Conservation (phyloP, 2,329 filamentous ascomycete species). For the Ascochyta fabae region DNA sequence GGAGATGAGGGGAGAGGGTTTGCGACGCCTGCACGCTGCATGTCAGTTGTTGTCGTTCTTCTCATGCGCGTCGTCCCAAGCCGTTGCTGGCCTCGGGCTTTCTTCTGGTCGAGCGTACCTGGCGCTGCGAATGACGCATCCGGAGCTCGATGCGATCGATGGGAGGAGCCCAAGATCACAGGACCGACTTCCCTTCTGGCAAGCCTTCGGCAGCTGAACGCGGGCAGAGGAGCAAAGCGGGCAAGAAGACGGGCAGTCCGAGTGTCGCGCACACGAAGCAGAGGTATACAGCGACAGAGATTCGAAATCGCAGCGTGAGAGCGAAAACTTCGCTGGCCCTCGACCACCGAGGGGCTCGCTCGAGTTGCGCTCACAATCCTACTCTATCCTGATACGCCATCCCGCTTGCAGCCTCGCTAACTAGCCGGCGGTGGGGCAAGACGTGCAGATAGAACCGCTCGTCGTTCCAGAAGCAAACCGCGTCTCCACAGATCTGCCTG, state of each 20-base stretch:
- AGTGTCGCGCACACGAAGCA: background rate
- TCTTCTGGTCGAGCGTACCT: conserved; percentile 29
- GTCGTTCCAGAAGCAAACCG: conserved; percentile 14
- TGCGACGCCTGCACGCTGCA: conserved; percentile 22
- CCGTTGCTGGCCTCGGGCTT: conserved; percentile 14
- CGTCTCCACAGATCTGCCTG: conserved; percentile 6
- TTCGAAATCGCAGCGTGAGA: background rate
- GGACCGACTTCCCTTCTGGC: conserved; percentile 5
- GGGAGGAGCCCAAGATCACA: conserved; percentile 26
- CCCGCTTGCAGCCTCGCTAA: conserved; percentile 15
- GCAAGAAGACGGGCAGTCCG: background rate
- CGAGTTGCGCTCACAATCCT: conserved; percentile 10
- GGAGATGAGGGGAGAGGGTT: background rate
- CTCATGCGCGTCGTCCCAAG: conserved; percentile 48
- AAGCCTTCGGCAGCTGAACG: no score
- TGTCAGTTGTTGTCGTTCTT: conserved; percentile 17
- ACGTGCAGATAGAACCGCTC: background rate
- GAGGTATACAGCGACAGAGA: no score
- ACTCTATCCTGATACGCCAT: conserved; percentile 1
- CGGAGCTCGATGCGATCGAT: conserved; percentile 31
- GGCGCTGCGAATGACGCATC: conserved; percentile 38
- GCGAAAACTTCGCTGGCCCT: conserved; percentile 7
- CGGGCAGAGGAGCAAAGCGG: background rate
- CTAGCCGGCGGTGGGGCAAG: background rate
- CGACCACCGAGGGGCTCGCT: conserved; percentile 14